Evolutionary conservation across 2,329 filamentous ascomycete genomes (phyloP), one percentile per base, ranked within the genome.

Genomic region (Colletotrichum sp.): DNA sequence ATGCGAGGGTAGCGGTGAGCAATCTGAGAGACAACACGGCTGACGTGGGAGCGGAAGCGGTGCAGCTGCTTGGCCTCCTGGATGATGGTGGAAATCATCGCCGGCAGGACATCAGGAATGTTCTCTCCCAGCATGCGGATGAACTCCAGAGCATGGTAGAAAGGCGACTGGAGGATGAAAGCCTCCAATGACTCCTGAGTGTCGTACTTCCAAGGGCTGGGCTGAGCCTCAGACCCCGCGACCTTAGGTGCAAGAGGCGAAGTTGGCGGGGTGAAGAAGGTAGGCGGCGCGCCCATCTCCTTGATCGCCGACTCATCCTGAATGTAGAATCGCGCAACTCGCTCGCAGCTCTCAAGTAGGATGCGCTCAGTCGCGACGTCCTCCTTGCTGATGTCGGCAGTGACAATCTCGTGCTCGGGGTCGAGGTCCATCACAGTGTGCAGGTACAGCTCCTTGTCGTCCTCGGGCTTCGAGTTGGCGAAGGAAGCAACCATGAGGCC

Each of bases 341-440:
- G 81, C 18, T 83, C 80, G 67, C 84, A 86, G 64, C 80, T 84
- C 78, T 87, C 84, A 6, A 81, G 66, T 1, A 87, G 78, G 5
- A 81, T 76, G 4, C 75, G 75, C 60, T 77, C 71, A 21, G 79
- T 81, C 3, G 77, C 69, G 0, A 24, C 60, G 12, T 67, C 67
- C 1, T 70, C 30, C 1, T 52, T 77, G 6, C 67, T 26, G 16
- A 72, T 13, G 3, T 78, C 67, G 3, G 75, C 63, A 1, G 64
- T 66, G 5, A 85, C 76, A 16, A 88, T 85, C 57, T 84, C 82
- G 36, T 86, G 81, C 15, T 85, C 85, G 0, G 87, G 86, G 63
- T 88, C 86, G 6, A 86, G 28, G n/a, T 86, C 83, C 72, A 84
- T 78, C 6, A 79, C 78, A 0, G 84, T 85, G 32, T 82, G 81